Evolutionary conservation across 495 filamentous ascomycete genomes (phyloP), one percentile per base, ranked within the genome.

Genomic region (Bathelium albidoporum): DNA sequence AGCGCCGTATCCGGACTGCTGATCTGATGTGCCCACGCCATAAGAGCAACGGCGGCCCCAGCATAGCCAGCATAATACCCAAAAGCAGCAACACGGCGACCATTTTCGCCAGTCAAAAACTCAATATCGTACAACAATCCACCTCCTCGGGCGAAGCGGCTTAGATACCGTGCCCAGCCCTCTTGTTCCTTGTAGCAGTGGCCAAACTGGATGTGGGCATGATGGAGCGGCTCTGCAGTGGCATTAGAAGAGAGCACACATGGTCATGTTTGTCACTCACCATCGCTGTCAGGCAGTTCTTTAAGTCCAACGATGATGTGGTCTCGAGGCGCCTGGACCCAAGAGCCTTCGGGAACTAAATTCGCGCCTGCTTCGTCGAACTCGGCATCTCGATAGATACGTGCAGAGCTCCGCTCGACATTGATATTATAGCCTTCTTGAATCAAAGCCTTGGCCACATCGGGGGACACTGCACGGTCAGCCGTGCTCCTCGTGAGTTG

Each of bases 1-100:
- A 39, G 34, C 34, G 34, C 34, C 5, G 34, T 39, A 63, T 83
- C 81, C 9, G 84, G 85, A 74, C 91, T 83, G 24, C 80, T 83
- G 69, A 89, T 80, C 75, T 96, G 91, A 84, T 87, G 89, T n/a
- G 89, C 87, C 91, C 92, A 97, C 63, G 85, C 86, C 80, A 90
- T 82, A 61, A 96, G 77, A 31, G 90, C 91, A 24, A 95, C 76
- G 22, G 91, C 91, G 31, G 89, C 83, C 68, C 90, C 90, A 58
- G 87, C 87, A 72, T 89, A 71, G 34, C 34, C 34, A 39, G 34
- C 34, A 39, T 39, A 39, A 93, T 88, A 72, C 43, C 75, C 63
- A 61, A 81, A 78, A 1, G 80, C 82, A n/a, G 92, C 92, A 49
- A 97, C 89, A 71, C 93, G 80, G 52, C 90, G 81, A 18, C 82